phyloP scores from a whole-genome alignment of 2,329 filamentous ascomycete species.

The Gaeumannomyces sp. region DNA sequence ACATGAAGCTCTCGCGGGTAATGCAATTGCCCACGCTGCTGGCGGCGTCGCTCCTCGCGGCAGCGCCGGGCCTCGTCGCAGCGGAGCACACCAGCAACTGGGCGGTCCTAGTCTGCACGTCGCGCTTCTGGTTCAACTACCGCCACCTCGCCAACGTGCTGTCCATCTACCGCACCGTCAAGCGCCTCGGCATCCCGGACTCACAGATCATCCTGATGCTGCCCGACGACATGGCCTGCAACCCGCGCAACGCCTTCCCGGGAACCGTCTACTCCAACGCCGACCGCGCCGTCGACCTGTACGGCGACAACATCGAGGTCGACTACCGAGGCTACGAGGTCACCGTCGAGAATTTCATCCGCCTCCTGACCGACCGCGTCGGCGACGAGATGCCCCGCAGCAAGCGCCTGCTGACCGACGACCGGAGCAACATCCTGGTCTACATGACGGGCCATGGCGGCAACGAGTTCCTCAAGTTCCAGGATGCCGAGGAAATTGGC shows the following conservation, averaged over 20 bases:
- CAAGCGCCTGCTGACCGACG: slow-evolving; percentile 89
- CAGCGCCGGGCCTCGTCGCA: slow-evolving; percentile 33
- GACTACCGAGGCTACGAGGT: slow-evolving; percentile 98
- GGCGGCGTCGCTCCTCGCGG: slow-evolving; percentile 39
- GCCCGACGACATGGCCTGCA: slow-evolving; percentile 99
- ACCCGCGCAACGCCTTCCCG: slow-evolving; percentile 95
- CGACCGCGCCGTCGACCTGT: slow-evolving; percentile 88
- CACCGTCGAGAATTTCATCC: slow-evolving; percentile 97
- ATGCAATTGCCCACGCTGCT: slow-evolving; percentile 41
- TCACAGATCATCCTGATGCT: slow-evolving; percentile 99
- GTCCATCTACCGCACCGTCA: slow-evolving; percentile 95
- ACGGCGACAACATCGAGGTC: slow-evolving; percentile 98
- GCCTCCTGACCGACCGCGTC: slow-evolving; percentile 87
- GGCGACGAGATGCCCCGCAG: slow-evolving; percentile 91
- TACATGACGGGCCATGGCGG: slow-evolving; percentile 99
- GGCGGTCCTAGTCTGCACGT: slow-evolving; percentile 98
- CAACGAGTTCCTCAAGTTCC: slow-evolving; percentile 97
- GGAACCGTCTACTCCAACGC: slow-evolving; percentile 98
- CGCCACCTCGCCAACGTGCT: slow-evolving; percentile 96
- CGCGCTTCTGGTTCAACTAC: slow-evolving; percentile 99
- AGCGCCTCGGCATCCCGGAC: slow-evolving; percentile 94
- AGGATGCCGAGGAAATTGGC: slow-evolving; percentile 95
- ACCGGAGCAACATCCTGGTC: slow-evolving; percentile 91
- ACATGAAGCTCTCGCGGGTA: slow-evolving; percentile 46
- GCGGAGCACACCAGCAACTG: slow-evolving; percentile 95